Conservation (phyloP, 2,329 filamentous ascomycete species). For the Epicoccum sorghinum region DNA sequence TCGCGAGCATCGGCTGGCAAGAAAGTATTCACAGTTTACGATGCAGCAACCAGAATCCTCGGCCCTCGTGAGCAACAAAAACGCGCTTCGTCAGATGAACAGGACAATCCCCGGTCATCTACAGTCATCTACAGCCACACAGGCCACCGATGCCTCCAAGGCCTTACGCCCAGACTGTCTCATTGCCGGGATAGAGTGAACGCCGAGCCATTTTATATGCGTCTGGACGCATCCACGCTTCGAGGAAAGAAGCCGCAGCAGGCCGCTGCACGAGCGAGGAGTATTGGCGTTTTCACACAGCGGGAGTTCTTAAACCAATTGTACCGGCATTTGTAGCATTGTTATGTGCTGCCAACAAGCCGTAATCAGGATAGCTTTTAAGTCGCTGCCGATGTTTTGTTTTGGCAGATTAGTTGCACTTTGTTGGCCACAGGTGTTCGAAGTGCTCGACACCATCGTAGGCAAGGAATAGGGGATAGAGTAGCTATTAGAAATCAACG, state of each 20-base stretch:
- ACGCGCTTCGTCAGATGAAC: neutral
- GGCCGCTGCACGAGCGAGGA: conserved; percentile 4
- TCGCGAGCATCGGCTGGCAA: conserved; percentile 37
- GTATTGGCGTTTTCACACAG: neutral
- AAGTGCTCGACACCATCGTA: conserved; percentile 26
- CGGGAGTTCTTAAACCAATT: too few species aligned
- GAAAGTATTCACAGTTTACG: conserved; percentile 36
- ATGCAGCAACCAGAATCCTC: conserved; percentile 29
- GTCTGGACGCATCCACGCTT: too few species aligned
- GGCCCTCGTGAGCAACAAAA: neutral
- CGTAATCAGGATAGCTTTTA: too few species aligned
- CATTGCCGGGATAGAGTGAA: neutral
- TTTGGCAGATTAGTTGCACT: neutral
- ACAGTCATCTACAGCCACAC: neutral
- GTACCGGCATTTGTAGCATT: too few species aligned
- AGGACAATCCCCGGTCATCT: neutral
- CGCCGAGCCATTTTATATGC: neutral
- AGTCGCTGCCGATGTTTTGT: too few species aligned
- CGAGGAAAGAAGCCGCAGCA: too few species aligned
- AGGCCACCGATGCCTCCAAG: neutral
- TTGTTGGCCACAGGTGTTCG: conserved; percentile 14
- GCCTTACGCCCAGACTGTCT: neutral
- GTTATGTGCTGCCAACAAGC: too few species aligned
- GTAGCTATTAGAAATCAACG: too few species aligned
- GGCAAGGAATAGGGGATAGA: neutral